Conservation (phyloP, 139 green algal genomes). For the Asterochloris sp. region DNA sequence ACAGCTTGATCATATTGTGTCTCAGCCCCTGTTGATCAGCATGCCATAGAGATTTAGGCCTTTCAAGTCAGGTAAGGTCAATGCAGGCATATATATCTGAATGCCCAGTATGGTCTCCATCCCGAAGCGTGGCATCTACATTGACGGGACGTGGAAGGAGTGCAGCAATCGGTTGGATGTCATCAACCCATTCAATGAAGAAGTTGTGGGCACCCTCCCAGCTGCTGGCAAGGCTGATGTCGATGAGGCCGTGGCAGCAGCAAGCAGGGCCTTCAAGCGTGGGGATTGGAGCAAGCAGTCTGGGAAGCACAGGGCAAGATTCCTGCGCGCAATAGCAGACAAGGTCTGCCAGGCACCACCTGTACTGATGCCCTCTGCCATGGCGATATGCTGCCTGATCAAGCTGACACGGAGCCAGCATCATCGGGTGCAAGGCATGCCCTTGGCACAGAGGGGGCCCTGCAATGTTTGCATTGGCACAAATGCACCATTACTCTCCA, state of each 20-base stretch:
- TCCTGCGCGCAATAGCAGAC: conserved; percentile 51
- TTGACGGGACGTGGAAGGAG: conserved; percentile 42
- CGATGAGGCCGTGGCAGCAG: conserved; percentile 50
- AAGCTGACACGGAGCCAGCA: background rate
- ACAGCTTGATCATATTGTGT: too few relatives aligned
- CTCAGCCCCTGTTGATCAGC: too few relatives aligned
- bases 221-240: conserved; percentile 52
- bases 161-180: conserved; percentile 43
- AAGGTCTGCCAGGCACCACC: conserved; percentile 35
- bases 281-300: conserved; percentile 45
- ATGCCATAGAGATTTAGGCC: too few relatives aligned
- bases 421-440: background rate
- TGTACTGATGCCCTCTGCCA: too few relatives aligned
- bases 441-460: background rate
- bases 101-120: too few relatives aligned
- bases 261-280: conserved; percentile 30
- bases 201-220: conserved; percentile 57
- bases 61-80: too few relatives aligned
- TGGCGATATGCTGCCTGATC: background rate
- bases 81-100: too few relatives aligned
- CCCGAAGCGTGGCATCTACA: conserved; percentile 38
- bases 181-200: conserved; percentile 53
- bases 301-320: conserved; percentile 44
- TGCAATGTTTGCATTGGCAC: background rate
- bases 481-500: too few relatives aligned